Conservation (phyloP, 2,329 filamentous ascomycete genomes). For the Fragosphaeria purpurea region DNA sequence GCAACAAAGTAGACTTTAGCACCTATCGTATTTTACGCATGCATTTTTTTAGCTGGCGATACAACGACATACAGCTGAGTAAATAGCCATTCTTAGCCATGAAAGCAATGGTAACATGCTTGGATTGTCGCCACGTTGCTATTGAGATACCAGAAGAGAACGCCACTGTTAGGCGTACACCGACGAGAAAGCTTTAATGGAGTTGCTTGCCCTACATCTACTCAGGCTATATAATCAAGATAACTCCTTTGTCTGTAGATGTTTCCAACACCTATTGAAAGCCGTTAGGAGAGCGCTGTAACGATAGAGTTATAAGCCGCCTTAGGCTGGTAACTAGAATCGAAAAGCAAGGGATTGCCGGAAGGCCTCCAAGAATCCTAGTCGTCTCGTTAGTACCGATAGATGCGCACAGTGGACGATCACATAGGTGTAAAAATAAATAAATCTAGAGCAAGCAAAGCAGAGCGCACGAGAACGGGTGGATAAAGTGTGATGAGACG, state of each 20-base stretch:
- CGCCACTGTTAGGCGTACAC: too few relatives aligned
- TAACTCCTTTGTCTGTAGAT: constrained; percentile 20
- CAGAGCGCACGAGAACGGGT: not conserved
- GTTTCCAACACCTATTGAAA: not conserved
- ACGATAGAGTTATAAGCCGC: constrained; percentile 38
- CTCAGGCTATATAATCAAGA: constrained; percentile 11
- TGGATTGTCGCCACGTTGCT: too few relatives aligned
- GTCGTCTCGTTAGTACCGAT: not conserved
- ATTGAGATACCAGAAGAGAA: too few relatives aligned
- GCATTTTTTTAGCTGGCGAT: constrained; percentile 57
- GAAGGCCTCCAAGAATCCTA: constrained; percentile 42
- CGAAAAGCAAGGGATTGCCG: constrained; percentile 43
- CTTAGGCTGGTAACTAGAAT: constrained; percentile 41
- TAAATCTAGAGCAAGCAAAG: not conserved
- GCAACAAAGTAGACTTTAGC: constrained; percentile 50
- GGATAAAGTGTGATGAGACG: too few relatives aligned
- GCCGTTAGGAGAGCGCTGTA: constrained; percentile 18
- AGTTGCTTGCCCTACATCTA: too few relatives aligned
- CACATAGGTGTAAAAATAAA: not conserved
- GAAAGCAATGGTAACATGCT: too few relatives aligned
- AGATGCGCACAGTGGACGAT: not conserved
- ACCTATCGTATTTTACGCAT: constrained; percentile 57
- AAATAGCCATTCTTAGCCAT: too few relatives aligned
- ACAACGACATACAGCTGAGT: constrained; percentile 55
- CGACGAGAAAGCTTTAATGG: too few relatives aligned